Evolutionary conservation across 768 basidiomycete species (phyloP), one percentile per base, ranked within the genome.

Genomic region (Coprinopsis strossmayeri): DNA sequence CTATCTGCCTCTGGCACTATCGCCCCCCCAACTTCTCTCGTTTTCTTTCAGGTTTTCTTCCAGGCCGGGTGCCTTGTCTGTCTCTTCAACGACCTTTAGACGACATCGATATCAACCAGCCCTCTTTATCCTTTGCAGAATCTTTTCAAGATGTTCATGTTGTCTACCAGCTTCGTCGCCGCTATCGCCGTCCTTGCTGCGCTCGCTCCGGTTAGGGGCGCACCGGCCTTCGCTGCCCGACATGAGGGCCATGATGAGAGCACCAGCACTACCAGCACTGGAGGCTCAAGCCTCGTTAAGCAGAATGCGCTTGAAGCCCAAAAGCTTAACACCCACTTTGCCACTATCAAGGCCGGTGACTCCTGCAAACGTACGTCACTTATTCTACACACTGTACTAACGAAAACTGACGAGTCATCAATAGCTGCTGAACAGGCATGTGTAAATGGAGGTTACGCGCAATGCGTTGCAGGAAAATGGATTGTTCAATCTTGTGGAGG

Each of bases 291-390:
- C 18, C 46, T 70, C 45, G 45, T 60, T 25, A 60, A 68, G 48
- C 64, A 73, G 53, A 80, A 80, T 49, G 78, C 63, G 3, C 58
- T 76, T 17, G 69, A 70, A 34, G 78, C 78, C 10, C 77, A 76
- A 55, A 64, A 69, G 38, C 63, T 74, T 25, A 80, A 80, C 50
- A 57, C 60, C 15, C 61, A 77, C 48, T 84, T 81, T 60, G 60
- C 66, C 25, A 54, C 62, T 2, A 52, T 83, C 48, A 70, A 65
- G 11, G 54, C 63, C 1, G 64, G 59, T 10, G 73, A 79, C 54
- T 34, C 74, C 1, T 85, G 83, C 61, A 61, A 66, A 34, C 64
- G 74, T 76, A 41, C 25, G 69, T 62, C 15, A 35, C 55, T 35
- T 18, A 7, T 24, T 13, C 9, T 32, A 7, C 24, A 11, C 17